phyloP scores from a whole-genome alignment of 169 alveolate species.

The Theileria equi region DNA sequence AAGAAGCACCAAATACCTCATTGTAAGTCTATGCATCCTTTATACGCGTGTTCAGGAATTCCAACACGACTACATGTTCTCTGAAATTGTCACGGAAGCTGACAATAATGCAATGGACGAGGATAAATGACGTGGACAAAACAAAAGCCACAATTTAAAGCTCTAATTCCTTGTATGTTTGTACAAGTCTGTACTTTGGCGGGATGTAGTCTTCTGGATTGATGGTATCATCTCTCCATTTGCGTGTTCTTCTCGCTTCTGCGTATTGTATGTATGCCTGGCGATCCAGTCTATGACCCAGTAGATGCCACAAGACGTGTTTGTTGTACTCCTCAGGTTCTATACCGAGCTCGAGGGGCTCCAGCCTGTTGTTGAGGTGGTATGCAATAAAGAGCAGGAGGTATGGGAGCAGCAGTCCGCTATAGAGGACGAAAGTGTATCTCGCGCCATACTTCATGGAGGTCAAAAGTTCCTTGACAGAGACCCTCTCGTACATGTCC shows the following conservation, averaged over 20 bases:
- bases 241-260: constrained; percentile 82
- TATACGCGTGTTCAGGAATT: constrained; percentile 66
- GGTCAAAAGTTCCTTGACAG: constrained; percentile 59
- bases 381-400: constrained; percentile 55
- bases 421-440: constrained; percentile 43
- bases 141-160: not conserved
- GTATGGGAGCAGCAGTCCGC: constrained; percentile 46
- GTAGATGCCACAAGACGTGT: constrained; percentile 78
- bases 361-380: constrained; percentile 65
- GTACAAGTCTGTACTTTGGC: constrained; percentile 73
- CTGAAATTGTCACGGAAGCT: constrained; percentile 70
- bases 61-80: constrained; percentile 88
- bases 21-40: constrained; percentile 5
- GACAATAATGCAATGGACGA: constrained; percentile 13
- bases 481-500: constrained; percentile 62
- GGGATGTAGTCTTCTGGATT: constrained; percentile 85
- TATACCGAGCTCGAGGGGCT: constrained; percentile 73
- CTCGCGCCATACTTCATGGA: constrained; percentile 64
- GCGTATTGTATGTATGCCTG: constrained; percentile 82
- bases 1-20: constrained; percentile 92
- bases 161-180: constrained; percentile 24
- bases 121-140: too few relatives aligned
- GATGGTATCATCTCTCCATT: constrained; percentile 79
- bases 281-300: constrained; percentile 80
- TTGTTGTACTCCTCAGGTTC: constrained; percentile 74